Base-by-base conservation (phyloP, 176 grass and related monocot genomes). In the Stipa capillata region DNA sequence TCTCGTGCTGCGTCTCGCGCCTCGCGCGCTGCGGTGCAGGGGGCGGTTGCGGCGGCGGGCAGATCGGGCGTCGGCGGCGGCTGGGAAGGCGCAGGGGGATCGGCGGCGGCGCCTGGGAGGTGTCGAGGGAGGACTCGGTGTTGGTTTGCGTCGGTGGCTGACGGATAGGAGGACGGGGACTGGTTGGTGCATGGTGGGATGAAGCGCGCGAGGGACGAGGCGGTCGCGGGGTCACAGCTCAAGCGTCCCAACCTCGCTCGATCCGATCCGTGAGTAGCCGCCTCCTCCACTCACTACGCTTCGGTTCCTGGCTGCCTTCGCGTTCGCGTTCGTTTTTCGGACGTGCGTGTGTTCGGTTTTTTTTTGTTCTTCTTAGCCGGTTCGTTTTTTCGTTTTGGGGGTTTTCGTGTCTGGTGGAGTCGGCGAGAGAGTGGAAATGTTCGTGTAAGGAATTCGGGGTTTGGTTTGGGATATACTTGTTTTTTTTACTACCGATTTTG, bases 201-300 rank as follows among this genome's bases (percentile, higher is more conserved):
- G 86, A 88, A 88, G 76, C 79, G 84, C 27, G 79, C 84, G 21
- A 79, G 88, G 82, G 87, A 93, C 50, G 92, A 92, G 88, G 80
- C 82, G n/a, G n/a, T n/a, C n/a, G n/a, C 92, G 86, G 90, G 92
- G 77, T 94, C 91, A 4, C 96, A 94, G 80, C 90, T 95, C 61
- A 94, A 92, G 70, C 86, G 90, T 11, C 84, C 90, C 61, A 83
- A 79, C 86, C 64, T 91, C 40, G 85, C 82, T 69, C 92, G 90
- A 79, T 87, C 88, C 85, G 96, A 99, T 99, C 96, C 92, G 96
- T 99, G 90, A 93, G 96, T 73, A 76, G 4, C n/a, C n/a, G n/a
- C n/a, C n/a, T n/a, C n/a, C n/a, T n/a, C n/a, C n/a, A n/a, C n/a
- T n/a, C n/a, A n/a, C n/a, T n/a, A n/a, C n/a, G n/a, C n/a, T n/a